These are phyloP conservation scores for Sphaceloma murrayae DNA, from an alignment of 2,329 filamentous ascomycete genomes.

Conservation along the genomic window DNA sequence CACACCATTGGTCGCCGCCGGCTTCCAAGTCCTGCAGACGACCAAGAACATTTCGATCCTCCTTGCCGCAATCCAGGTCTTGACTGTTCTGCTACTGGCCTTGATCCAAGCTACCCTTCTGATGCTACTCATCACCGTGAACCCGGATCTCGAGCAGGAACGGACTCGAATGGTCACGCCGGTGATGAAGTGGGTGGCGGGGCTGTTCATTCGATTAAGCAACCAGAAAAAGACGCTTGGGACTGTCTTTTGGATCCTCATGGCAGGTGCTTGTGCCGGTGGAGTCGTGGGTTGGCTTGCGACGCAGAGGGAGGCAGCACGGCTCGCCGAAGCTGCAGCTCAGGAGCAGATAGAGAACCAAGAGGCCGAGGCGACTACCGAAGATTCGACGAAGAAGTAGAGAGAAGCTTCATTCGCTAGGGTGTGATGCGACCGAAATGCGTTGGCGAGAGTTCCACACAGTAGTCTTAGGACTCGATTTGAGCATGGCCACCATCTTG, in stretches of 20 bases:
- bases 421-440: background rate
- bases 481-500: too few relatives aligned
- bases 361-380: background rate
- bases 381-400: background rate
- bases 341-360: slow-evolving; percentile 2
- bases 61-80: slow-evolving; percentile 39
- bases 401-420: too few relatives aligned
- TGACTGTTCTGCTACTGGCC: slow-evolving; percentile 35
- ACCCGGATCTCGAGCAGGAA: slow-evolving; percentile 40
- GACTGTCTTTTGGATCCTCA: slow-evolving; percentile 10
- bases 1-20: slow-evolving; percentile 42
- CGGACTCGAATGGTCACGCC: slow-evolving; percentile 34
- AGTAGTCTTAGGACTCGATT: background rate
- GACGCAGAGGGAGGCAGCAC: slow-evolving; percentile 2
- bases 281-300: background rate
- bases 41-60: slow-evolving; percentile 43
- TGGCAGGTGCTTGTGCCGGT: slow-evolving; percentile 1
- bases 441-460: background rate
- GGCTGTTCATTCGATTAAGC: background rate
- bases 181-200: slow-evolving; percentile 28
- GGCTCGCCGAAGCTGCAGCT: slow-evolving; percentile 8
- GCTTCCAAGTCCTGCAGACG: slow-evolving; percentile 41
- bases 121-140: slow-evolving; percentile 37
- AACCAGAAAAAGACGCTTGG: slow-evolving; percentile 8
- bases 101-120: slow-evolving; percentile 34